These are phyloP conservation scores for Pseudozyma pruni DNA, from an alignment of 1,284 basidiomycete genomes.

Conservation along the genomic window DNA sequence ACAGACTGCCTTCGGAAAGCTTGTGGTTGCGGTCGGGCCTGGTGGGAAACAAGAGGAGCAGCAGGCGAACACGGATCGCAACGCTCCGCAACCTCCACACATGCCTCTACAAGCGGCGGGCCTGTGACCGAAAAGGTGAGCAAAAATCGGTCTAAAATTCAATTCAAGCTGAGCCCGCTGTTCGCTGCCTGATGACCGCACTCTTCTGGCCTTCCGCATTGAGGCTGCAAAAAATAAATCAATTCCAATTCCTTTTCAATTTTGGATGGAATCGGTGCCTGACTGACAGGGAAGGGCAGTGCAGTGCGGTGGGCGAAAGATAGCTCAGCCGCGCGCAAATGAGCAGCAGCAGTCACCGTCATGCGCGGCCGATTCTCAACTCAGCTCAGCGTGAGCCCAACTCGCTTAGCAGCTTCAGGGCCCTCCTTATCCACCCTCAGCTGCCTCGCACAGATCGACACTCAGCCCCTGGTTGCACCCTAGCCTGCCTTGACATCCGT, in stretches of 20 bases:
- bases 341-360: background rate
- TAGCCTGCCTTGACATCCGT: background rate
- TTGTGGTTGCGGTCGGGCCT: no score
- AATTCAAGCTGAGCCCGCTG: conserved; percentile 1
- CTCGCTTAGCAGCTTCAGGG: conserved; percentile 2
- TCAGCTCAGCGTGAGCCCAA: background rate
- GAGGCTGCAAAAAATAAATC: conserved; percentile 6
- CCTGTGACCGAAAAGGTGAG: background rate
- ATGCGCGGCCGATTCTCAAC: background rate
- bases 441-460: conserved; percentile 24
- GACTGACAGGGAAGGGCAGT: no score
- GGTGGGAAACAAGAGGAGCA: background rate
- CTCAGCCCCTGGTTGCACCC: conserved; percentile 9
- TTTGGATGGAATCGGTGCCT: background rate
- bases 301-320: no score
- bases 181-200: conserved; percentile 35
- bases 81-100: conserved; percentile 33
- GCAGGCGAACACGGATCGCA: conserved; percentile 21
- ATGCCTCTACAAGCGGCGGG: no score
- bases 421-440: background rate
- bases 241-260: background rate
- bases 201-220: conserved; percentile 22
- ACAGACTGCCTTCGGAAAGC: no score
- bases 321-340: background rate
- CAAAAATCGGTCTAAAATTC: background rate